Evolutionary conservation across 768 basidiomycete species (phyloP), one percentile per base, ranked within the genome.

Genomic region (Boletus tomentosulus): DNA sequence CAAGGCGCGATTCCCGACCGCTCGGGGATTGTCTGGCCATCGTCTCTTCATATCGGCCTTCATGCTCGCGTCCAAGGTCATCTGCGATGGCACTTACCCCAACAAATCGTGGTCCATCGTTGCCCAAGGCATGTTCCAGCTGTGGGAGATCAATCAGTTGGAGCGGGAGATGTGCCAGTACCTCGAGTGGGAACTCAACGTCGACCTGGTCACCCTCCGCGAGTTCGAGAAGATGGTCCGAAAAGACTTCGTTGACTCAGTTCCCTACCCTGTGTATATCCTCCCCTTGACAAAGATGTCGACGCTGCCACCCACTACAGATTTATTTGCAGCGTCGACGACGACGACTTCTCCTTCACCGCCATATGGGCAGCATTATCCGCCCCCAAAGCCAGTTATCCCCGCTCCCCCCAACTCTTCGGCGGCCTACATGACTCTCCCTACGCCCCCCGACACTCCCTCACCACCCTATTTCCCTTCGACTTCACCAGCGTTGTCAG

Each of bases 151-250:
- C 63, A 89, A 89, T 69, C 86, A 88, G 74, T 87, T 87, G 85
- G 86, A 88, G 66, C 63, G 87, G 3, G 87, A 89, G 63, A 86
- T 89, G 79, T 86, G 86, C 58, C 79, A 82, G 13, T 98, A 98
- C 64, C 75, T 98, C 39, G 93, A 95, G 67, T 97, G 92, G 92
- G 86, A 90, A 63, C 75, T 90, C 6, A 87, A 84, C 41, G 85
- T 89, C 48, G 87, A 89, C 48, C 80, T 83, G 0, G 63, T 74
- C 0, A 83, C 83, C 0, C 72, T 90, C 5, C 62, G 8, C 28
- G 28, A 28, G 28, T 28, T 28, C 28, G 28, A 28, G 28, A 8
- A 4, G 8, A 28, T 28, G 28, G 8, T 28, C 8, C 8, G 28
- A 28, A 28, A 28, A 8, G 28, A 28, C 28, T 28, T 8, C 8